phyloP scores from a whole-genome alignment of 2,329 filamentous ascomycete species.

The Fusarium sp. region DNA sequence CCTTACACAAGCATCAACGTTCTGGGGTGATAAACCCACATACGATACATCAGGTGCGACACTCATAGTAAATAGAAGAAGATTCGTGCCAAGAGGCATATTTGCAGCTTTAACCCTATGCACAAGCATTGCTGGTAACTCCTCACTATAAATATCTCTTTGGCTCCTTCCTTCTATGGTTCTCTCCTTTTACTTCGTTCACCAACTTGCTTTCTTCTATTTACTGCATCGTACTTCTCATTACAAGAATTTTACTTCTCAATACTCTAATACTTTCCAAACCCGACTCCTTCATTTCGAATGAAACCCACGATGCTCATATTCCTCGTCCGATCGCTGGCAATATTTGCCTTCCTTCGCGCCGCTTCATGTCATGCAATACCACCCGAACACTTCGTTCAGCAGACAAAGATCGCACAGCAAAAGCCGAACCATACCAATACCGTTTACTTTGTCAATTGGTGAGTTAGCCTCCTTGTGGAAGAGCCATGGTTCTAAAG shows the following conservation, averaged over 20 bases:
- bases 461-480: conserved; percentile 49
- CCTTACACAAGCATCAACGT: conserved; percentile 1
- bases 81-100: not conserved
- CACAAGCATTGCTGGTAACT: not conserved
- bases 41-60: not conserved
- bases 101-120: not conserved
- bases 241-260: conserved; percentile 1
- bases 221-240: not conserved
- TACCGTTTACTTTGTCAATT: conserved; percentile 35
- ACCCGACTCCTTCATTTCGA: not conserved
- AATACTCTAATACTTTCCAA: not conserved
- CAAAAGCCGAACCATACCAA: conserved; percentile 41
- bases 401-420: conserved; percentile 31
- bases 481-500: conserved; percentile 55
- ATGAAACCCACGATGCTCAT: conserved; percentile 44
- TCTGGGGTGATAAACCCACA: not conserved
- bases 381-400: conserved; percentile 26
- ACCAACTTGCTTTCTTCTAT: not conserved
- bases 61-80: not conserved
- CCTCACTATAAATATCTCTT: not conserved
- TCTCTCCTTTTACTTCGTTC: not conserved
- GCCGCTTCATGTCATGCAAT: conserved; percentile 41
- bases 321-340: conserved; percentile 46
- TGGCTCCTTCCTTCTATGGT: not conserved
- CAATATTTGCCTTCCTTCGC: conserved; percentile 47